phyloP scores from a whole-genome alignment of 2,329 filamentous ascomycete species.

The Bretziella fagacearum region DNA sequence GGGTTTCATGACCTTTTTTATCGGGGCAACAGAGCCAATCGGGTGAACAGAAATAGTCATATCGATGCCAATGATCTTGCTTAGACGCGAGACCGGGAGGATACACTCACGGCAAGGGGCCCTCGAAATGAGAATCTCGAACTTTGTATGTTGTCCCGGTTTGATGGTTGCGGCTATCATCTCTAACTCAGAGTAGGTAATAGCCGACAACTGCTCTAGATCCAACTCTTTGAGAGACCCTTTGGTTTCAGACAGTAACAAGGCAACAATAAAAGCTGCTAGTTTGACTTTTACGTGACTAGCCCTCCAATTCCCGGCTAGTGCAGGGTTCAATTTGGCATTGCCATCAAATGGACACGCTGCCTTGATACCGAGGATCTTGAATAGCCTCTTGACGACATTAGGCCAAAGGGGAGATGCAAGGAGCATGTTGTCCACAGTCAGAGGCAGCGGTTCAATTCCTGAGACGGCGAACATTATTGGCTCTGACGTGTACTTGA shows the following conservation, averaged over 20 bases:
- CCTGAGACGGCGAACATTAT: not conserved
- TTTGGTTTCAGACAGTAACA: slow-evolving; percentile 17
- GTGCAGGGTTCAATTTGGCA: not conserved
- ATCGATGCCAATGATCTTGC: not conserved
- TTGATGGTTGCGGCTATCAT: not conserved
- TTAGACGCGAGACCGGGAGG: slow-evolving; percentile 9
- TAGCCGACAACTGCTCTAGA: too few species aligned
- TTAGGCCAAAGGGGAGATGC: not conserved
- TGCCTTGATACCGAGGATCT: not conserved
- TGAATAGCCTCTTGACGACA: not conserved
- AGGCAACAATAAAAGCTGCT: slow-evolving; percentile 21
- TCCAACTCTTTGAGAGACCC: too few species aligned
- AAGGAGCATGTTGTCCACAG: not conserved
- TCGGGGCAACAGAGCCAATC: not conserved
- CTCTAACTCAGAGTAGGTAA: too few species aligned
- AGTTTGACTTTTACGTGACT: slow-evolving; percentile 28
- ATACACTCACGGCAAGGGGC: slow-evolving; percentile 8
- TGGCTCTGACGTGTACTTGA: not conserved
- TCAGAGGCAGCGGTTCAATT: not conserved
- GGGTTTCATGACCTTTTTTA: not conserved
- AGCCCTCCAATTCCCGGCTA: slow-evolving; percentile 17
- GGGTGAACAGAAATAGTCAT: slow-evolving; percentile 4
- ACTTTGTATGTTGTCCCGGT: not conserved
- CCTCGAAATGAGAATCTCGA: slow-evolving; percentile 13
- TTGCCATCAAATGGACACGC: not conserved